These are phyloP conservation scores for Eleusine indica DNA, from an alignment of 176 grass and related monocot species.

Conservation along the genomic window DNA sequence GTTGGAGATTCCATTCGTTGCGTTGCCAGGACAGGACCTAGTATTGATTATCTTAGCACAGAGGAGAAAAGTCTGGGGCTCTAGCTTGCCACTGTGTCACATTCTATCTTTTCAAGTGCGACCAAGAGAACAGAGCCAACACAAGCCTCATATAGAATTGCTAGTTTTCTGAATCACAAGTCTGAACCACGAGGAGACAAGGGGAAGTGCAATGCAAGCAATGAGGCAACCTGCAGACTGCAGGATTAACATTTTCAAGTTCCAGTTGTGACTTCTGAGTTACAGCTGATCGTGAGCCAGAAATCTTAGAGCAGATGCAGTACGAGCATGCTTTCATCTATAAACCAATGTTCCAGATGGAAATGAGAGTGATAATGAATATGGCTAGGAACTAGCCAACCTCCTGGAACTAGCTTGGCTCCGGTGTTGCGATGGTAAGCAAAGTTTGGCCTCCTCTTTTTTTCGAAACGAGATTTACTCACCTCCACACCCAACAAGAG, in stretches of 20 bases:
- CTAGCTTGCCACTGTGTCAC: conserved; percentile 24
- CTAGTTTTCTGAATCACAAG: conserved; percentile 26
- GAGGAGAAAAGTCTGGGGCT: conserved; percentile 28
- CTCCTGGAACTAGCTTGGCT: not conserved
- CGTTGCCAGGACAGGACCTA: not conserved
- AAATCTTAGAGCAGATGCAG: conserved; percentile 20
- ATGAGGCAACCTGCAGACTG: not conserved
- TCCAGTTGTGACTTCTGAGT: not conserved
- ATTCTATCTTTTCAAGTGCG: conserved; percentile 38
- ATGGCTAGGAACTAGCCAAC: not conserved
- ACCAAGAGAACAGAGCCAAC: conserved; percentile 48
- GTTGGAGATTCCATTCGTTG: conserved; percentile 39
- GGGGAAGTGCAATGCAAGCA: not conserved
- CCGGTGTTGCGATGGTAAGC: not conserved
- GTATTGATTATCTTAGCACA: not conserved
- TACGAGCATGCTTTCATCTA: not conserved
- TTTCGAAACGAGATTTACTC: too few relatives aligned
- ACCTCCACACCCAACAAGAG: too few relatives aligned
- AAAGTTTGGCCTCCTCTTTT: not conserved
- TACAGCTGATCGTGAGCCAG: not conserved
- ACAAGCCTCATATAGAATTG: conserved; percentile 35
- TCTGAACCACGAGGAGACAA: conserved; percentile 25
- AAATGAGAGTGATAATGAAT: not conserved
- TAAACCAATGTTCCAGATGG: not conserved
- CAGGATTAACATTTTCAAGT: conserved; percentile 20